A percentile compares a stretch with the other conserved stretches of the same genome.
Evolutionary conservation across 2,329 filamentous ascomycete species (phyloP).

Genomic region (Aspergillus chevalieri): DNA sequence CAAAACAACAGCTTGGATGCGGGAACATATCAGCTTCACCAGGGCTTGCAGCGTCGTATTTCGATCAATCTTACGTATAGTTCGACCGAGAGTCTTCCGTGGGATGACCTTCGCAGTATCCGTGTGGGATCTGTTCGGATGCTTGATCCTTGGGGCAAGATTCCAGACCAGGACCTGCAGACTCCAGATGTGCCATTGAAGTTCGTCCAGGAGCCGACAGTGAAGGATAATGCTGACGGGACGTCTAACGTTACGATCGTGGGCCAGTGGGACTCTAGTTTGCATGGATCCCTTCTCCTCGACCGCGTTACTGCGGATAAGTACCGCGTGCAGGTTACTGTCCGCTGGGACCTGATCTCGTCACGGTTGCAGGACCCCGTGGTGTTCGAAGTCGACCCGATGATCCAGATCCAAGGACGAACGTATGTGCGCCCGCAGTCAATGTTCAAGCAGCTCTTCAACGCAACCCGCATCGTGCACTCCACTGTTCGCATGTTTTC

Average conservation of each 20-base stretch:
- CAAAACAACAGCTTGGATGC: slow-evolving; percentile 76
- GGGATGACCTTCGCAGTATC: slow-evolving; percentile 73
- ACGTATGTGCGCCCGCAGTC: slow-evolving; percentile 80
- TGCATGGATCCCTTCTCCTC: slow-evolving; percentile 87
- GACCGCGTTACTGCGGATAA: slow-evolving; percentile 90
- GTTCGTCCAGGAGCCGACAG: slow-evolving; percentile 67
- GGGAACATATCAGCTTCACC: slow-evolving; percentile 92
- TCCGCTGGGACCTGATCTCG: slow-evolving; percentile 81
- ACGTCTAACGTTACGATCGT: slow-evolving; percentile 78
- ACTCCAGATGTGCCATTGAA: slow-evolving; percentile 71
- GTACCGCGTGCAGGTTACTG: slow-evolving; percentile 79
- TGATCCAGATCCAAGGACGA: slow-evolving; percentile 75
- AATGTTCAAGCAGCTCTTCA: slow-evolving; percentile 82
- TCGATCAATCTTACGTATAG: slow-evolving; percentile 85
- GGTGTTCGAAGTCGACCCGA: slow-evolving; percentile 74
- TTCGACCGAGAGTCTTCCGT: slow-evolving; percentile 79
- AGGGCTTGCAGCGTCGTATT: slow-evolving; percentile 84
- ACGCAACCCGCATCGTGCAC: slow-evolving; percentile 75
- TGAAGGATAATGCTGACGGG: slow-evolving; percentile 82
- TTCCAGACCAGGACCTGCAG: slow-evolving; percentile 67
- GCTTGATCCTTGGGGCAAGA: slow-evolving; percentile 77
- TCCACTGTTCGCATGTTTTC: slow-evolving; percentile 84
- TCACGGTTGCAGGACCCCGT: slow-evolving; percentile 81
- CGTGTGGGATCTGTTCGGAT: slow-evolving; percentile 76
- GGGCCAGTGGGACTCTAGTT: slow-evolving; percentile 95